Conservation (phyloP, 371 early-diverging fungal species). For the Rhizopus stolonifer region DNA sequence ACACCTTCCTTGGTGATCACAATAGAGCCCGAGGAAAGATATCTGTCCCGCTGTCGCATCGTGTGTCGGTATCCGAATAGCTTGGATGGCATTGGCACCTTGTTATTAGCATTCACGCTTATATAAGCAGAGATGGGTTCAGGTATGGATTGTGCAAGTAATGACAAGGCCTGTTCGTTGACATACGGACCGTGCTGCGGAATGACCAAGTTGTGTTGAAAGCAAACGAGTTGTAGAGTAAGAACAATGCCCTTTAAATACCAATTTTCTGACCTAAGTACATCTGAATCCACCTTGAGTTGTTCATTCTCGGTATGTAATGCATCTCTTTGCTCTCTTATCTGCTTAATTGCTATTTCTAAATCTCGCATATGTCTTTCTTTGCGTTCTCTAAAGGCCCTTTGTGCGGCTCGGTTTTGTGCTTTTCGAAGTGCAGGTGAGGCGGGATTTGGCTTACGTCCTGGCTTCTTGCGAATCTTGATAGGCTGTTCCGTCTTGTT, state of each 20-base stretch:
- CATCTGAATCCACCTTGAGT: conserved; percentile 51
- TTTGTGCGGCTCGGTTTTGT: conserved; percentile 81
- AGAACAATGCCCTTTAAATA: conserved; percentile 57
- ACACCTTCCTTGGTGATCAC: conserved; percentile 35
- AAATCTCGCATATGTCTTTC: conserved; percentile 69
- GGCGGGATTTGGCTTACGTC: conserved; percentile 78
- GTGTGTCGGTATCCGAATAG: conserved; percentile 22
- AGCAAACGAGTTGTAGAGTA: conserved; percentile 52
- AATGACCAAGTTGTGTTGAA: conserved; percentile 44
- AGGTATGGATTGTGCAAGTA: conserved; percentile 40
- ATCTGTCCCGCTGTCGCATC: conserved; percentile 28
- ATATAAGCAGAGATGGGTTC: conserved; percentile 42
- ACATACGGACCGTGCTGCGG: conserved; percentile 45
- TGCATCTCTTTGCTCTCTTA: conserved; percentile 56
- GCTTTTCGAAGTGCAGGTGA: conserved; percentile 74
- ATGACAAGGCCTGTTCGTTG: conserved; percentile 33
- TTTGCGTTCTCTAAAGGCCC: conserved; percentile 81
- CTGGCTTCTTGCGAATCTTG: conserved; percentile 74
- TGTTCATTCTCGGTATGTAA: conserved; percentile 50
- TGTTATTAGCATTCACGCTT: conserved; percentile 38
- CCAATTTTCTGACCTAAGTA: conserved; percentile 63
- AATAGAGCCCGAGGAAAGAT: conserved; percentile 34
- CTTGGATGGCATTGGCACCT: conserved; percentile 31
- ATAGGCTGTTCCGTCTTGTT: conserved; percentile 23
- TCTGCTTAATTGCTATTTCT: conserved; percentile 63